Base-by-base conservation (phyloP, 257 asterid species). In the Penstemon barbatus region DNA sequence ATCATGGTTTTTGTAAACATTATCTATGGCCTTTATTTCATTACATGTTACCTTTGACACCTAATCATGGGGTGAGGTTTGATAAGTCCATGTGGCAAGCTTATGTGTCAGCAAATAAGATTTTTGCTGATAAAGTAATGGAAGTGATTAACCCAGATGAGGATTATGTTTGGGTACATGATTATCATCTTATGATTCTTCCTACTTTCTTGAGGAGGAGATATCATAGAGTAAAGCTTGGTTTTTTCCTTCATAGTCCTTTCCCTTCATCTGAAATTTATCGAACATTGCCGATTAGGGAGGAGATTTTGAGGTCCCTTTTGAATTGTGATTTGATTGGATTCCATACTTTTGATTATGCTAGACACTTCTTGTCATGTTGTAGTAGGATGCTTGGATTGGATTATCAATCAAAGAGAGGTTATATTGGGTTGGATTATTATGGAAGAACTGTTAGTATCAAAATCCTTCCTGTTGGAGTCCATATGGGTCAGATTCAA, bases 1-100 rank as follows among this genome's bases (percentile, higher is more conserved):
- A 84, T 61, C 87, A 84, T 77, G 89, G 89, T 8, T 84, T 84
- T 46, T 82, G 89, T 71, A 84, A 84, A 71, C 89, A 84, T 57
- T 79, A 81, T 42, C 69, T 84, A 0, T 84, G 89, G 89, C 89
- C 87, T 57, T 45, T 84, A 73, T 77, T 84, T 77, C 89, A 84
- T 54, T 82, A 82, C 13, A 70, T 84, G 87, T 71, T 84, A 60
- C 89, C 89, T 50, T 54, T 81, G 61, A 73, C 82, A 8, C 66
- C 81, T 8, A 77, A 74, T 51, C 77, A 79, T 52, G 89, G 87
- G n/a, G 76, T 72, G 7, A 69, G 82, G 73, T 84, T 84, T 52
- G 85, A 84, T 57, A 74, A 63, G 64, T 25, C 62, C 37, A 39
- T 46, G 56, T 84, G 89, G 89, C 78, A 74, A 41, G 89, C 85